Base-by-base conservation (phyloP, 805 yeast species). In the Sugiyamaella lignohabitans region DNA sequence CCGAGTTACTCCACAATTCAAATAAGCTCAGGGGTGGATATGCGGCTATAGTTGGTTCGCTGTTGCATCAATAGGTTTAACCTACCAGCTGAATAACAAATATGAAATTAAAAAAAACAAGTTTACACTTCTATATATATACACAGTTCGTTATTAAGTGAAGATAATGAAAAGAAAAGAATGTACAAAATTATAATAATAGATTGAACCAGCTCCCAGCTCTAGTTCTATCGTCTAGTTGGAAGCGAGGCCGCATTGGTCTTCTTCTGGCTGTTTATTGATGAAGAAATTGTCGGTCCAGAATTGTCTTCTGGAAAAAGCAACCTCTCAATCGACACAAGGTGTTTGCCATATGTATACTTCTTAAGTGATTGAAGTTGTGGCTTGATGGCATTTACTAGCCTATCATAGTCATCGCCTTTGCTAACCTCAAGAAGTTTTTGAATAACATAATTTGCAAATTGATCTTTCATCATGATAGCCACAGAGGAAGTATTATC, bases 371-470 rank as follows among this genome's bases (percentile, higher is more conserved):
- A 78, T 54, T 83, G 82, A 65, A 91, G 72, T 59, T 86, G 89
- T 44, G 86, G 87, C 66, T 82, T 78, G 53, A 91, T 85, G 56
- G 84, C 82, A 48, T 75, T 70, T 43, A 88, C 87, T 51, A 93
- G 72, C 24, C 79, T 63, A 42, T 72, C 79, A 65, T 85, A 82
- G 58, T 85, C 85, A 30, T 73, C 73, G 40, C 84, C 84, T 51
- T 77, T 78, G 35, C 89, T 76, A 2, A 84, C 83, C 52, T 87
- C 95, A 37, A 93, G 89, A 57, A 93, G 74, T 64, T 91, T 89
- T 65, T 93, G 99, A 43, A 93, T 87, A 40, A 93, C 99, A 62
- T 93, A 93, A 65, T 93, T 93, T 20, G 98, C 99, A 68, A 84
- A 93, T 63, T 93, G 98, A 64, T 93, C 99, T 62, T 87, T 87